phyloP scores from a whole-genome alignment of 208 protist species.

The Zelonia costaricensis region DNA sequence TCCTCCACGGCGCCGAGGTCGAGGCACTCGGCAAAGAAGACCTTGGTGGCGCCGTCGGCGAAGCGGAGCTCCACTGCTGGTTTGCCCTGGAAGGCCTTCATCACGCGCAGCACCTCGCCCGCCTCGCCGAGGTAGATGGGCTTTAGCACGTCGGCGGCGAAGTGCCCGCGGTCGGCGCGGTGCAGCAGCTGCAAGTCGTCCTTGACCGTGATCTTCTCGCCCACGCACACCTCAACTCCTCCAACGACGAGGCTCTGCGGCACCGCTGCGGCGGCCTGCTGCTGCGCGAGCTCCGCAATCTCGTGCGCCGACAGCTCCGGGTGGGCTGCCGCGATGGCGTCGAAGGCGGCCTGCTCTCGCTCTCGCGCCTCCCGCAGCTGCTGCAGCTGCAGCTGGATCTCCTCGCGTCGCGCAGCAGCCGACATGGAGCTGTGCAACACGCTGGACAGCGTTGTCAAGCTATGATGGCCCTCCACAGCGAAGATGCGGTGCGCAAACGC shows the following conservation, averaged over 20 bases:
- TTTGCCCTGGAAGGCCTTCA: slow-evolving; percentile 74
- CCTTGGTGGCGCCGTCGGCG: slow-evolving; percentile 72
- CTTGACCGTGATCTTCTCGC: slow-evolving; percentile 51
- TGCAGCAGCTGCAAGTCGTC: slow-evolving; percentile 52
- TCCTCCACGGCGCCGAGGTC: slow-evolving; percentile 13
- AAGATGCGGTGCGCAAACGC: too few species aligned
- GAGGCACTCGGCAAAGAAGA: slow-evolving; percentile 83
- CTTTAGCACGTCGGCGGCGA: slow-evolving; percentile 73
- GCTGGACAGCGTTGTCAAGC: too few species aligned
- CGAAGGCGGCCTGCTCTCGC: slow-evolving; percentile 67
- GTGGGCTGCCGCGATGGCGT: slow-evolving; percentile 43
- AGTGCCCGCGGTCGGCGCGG: slow-evolving; percentile 56
- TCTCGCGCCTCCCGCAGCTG: slow-evolving; percentile 56
- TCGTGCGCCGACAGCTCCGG: slow-evolving; percentile 46
- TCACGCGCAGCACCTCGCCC: slow-evolving; percentile 60
- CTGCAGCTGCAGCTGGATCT: slow-evolving; percentile 74
- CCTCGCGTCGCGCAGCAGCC: slow-evolving; percentile 45
- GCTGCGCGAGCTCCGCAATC: slow-evolving; percentile 44
- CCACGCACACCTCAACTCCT: slow-evolving; percentile 43
- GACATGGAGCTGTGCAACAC: too few species aligned
- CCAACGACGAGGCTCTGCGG: slow-evolving; percentile 30
- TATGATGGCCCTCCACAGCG: too few species aligned
- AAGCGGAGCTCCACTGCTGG: slow-evolving; percentile 83
- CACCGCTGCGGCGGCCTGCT: slow-evolving; percentile 34
- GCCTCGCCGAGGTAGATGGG: slow-evolving; percentile 78